Evolutionary conservation across 192 early-diverging fungal genomes (phyloP), one percentile per base, ranked within the genome.

Genomic region (Backusella liffmaniae): DNA sequence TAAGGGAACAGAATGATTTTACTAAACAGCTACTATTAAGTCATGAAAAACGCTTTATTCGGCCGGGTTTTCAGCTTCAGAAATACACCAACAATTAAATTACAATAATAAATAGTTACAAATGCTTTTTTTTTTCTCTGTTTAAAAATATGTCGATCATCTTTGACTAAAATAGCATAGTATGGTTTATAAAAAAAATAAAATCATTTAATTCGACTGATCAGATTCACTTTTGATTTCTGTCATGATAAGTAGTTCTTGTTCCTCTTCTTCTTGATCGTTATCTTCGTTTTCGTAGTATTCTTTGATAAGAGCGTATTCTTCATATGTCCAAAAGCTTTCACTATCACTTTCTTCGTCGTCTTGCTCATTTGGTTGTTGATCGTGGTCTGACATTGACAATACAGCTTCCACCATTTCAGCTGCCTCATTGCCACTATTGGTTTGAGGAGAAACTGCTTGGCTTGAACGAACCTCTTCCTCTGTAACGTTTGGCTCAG

Each of bases 281-380:
- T 73, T 56, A 41, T 73, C 51, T 73, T 73, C 72, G 21, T 73
- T 73, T 59, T 73, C 72, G 37, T 65, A 73, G 41, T 73, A 73
- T 41, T 53, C 72, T 42, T 65, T 73, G 29, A 73, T 73, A 23
- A 73, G 36, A 32, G 34, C 72, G 59, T 59, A 73, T 36, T 73
- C 72, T 37, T 73, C 72, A 4, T 73, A 53, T 41, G 53, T 66
- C 72, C 72, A 73, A 72, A 51, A 72, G 49, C 23, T 53, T 30
- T 65, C 72, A 9, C 23, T 65, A 42, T 73, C 72, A 65, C 72
- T 73, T 35, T 29, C 32, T 1, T 73, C 72, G 8, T 73, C 56
- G 3, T 44, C 69, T 30, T 39, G 26, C 5, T 41, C 35, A 26
- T 21, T 41, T 44, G 9, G 39, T 16, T 41, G 53, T 35, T 34